Evolutionary conservation across 805 yeast genomes (phyloP), one percentile per base, ranked within the genome.

Genomic region (Metschnikowia dekortorum): DNA sequence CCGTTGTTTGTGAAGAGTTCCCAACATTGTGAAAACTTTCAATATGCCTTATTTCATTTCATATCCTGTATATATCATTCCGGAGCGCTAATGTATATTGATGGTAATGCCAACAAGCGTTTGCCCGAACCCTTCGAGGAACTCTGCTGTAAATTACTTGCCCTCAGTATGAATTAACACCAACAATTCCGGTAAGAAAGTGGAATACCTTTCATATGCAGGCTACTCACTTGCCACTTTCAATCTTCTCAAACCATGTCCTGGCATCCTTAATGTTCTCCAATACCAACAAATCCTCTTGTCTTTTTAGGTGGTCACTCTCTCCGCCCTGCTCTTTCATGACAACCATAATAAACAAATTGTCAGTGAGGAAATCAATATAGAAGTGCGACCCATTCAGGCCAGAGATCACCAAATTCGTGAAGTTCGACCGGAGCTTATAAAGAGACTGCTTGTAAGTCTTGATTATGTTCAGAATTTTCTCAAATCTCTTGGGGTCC

Each of bases 401-500:
- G 44, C 83, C 96, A 52, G 85, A 83, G 33, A 92, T 75, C 16
- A 86, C 81, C 45, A 92, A 69, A 43, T 87, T 84, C 55, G 80
- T 84, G 67, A 92, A 89, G 59, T 89, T 91, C 4, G 96, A 81
- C 62, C 96, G 80, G 61, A 92, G 75, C 65, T 89, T 91, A 46
- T 87, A 83, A 40, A 94, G 89, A 57, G 95, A 87, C 68, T 92
- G 97, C 62, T 94, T 90, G 69, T 88, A 92, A 28, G 96, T 89
- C 63, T 92, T 92, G 75, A 92, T 89, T 52, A 92, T 90, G 65
- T 89, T 91, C 26, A 96, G 87, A 26, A 92, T 90, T 64, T 91
- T 92, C 64, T 92, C 98, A 62, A 91, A 92, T 60, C 98, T 74
- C 60, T 92, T 89, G 6, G 97, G 96, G 61, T 92, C 97, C 48